A percentile compares a stretch with the other conserved stretches of the same genome.
phyloP scores from a whole-genome alignment of 495 filamentous ascomycete species.

The Schizothecium vesticola region DNA sequence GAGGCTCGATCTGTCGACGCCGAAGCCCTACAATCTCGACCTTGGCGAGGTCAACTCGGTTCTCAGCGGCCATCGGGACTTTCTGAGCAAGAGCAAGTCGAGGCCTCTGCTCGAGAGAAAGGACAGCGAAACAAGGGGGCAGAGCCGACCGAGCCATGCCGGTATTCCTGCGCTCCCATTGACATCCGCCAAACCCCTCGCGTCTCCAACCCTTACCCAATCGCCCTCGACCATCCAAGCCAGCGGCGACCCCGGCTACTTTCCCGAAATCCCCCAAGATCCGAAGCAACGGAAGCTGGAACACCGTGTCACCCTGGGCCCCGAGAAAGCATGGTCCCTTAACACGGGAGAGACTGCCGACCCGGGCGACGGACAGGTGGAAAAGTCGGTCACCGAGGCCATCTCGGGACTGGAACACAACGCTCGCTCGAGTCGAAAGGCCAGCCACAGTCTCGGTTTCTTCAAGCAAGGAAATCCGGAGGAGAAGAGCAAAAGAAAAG shows the following conservation, averaged over 20 bases:
- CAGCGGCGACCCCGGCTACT: slow-evolving; percentile 18
- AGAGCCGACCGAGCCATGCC: slow-evolving; percentile 10
- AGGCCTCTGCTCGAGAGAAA: slow-evolving; percentile 37
- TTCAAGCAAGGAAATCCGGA: slow-evolving; percentile 84
- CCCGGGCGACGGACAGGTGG: slow-evolving; percentile 53
- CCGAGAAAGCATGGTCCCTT: slow-evolving; percentile 55
- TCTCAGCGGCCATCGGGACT: slow-evolving; percentile 33
- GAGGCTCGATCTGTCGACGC: slow-evolving; percentile 5
- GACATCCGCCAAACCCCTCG: slow-evolving; percentile 10
- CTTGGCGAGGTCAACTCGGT: slow-evolving; percentile 32
- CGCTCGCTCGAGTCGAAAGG: slow-evolving; percentile 75
- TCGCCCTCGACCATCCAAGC: slow-evolving; percentile 12
- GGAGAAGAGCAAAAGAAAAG: slow-evolving; percentile 43
- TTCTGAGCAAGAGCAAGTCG: slow-evolving; percentile 30
- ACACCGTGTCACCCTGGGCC: slow-evolving; percentile 35
- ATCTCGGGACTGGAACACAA: slow-evolving; percentile 71
- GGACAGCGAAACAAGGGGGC: slow-evolving; percentile 31
- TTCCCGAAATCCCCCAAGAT: slow-evolving; percentile 32
- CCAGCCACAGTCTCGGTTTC: slow-evolving; percentile 83
- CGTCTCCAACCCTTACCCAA: slow-evolving; percentile 15
- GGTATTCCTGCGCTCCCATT: slow-evolving; percentile 10
- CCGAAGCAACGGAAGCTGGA: slow-evolving; percentile 42
- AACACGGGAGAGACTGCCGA: slow-evolving; percentile 37
- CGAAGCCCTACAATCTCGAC: slow-evolving; percentile 22
- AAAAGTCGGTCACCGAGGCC: slow-evolving; percentile 79